Conservation (phyloP, 2,329 filamentous ascomycete species). For the Coniochaeta sp. region DNA sequence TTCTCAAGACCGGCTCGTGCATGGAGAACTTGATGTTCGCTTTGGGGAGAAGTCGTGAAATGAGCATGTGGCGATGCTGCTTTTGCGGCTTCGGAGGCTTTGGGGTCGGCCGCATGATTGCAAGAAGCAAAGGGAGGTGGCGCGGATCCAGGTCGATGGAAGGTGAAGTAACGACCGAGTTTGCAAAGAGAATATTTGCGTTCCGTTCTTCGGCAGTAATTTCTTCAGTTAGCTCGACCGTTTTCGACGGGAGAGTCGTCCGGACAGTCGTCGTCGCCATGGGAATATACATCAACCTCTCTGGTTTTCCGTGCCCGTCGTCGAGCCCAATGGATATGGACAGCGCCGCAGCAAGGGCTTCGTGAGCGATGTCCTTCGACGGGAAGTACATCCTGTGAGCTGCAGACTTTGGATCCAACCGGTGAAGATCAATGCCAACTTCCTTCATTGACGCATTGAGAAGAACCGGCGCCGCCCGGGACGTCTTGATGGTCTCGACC, state of each 20-base stretch:
- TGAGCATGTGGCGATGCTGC: slow-evolving; percentile 56
- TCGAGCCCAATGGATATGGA: slow-evolving; percentile 89
- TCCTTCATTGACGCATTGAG: slow-evolving; percentile 94
- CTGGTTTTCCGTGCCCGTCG: slow-evolving; percentile 77
- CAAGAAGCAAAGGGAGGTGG: slow-evolving; percentile 78
- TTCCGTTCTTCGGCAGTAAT: slow-evolving; percentile 77
- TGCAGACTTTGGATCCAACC: slow-evolving; percentile 84
- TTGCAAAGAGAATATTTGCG: slow-evolving; percentile 92
- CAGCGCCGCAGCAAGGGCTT: slow-evolving; percentile 84
- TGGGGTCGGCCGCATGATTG: slow-evolving; percentile 57
- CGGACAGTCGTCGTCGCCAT: slow-evolving; percentile 96
- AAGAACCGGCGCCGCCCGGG: slow-evolving; percentile 63
- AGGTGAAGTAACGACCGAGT: slow-evolving; percentile 91
- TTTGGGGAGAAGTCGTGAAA: slow-evolving; percentile 89
- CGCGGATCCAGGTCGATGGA: slow-evolving; percentile 89
- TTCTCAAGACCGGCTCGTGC: slow-evolving; percentile 89
- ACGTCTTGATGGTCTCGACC: slow-evolving; percentile 59
- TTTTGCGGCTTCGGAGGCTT: slow-evolving; percentile 30
- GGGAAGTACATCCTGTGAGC: slow-evolving; percentile 99
- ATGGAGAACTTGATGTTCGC: slow-evolving; percentile 92
- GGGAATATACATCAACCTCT: slow-evolving; percentile 85
- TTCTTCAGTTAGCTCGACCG: slow-evolving; percentile 69
- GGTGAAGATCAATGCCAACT: slow-evolving; percentile 84
- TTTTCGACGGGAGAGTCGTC: slow-evolving; percentile 91
- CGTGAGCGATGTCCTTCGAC: slow-evolving; percentile 84